A percentile compares a stretch with the other conserved stretches of the same genome.
These are phyloP conservation scores for Candida boleticola DNA, from an alignment of 805 yeast species.

Conservation along the genomic window DNA sequence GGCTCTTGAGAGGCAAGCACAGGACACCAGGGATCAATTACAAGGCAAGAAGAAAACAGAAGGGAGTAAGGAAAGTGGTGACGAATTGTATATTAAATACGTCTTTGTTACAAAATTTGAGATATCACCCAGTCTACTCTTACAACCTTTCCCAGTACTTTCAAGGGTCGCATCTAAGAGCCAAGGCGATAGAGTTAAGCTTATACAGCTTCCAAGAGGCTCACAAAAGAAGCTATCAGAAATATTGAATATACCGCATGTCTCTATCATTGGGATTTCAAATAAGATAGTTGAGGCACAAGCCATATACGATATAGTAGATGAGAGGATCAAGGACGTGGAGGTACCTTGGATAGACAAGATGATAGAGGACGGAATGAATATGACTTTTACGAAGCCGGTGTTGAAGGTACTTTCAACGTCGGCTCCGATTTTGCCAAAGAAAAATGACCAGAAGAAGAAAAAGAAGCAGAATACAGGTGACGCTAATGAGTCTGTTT, in stretches of 20 bases:
- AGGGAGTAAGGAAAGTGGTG: conserved; percentile 1
- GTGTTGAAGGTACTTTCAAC: conserved; percentile 45
- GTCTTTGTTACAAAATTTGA: conserved; percentile 65
- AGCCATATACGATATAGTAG: conserved; percentile 26
- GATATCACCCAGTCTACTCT: conserved; percentile 46
- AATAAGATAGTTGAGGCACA: conserved; percentile 25
- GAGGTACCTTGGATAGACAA: conserved; percentile 46
- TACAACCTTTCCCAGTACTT: conserved; percentile 58
- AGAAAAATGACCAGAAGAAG: conserved; percentile 19
- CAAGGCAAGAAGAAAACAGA: conserved; percentile 6
- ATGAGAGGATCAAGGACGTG: conserved; percentile 32
- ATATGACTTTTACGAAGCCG: conserved; percentile 25
- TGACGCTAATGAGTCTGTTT: too few species aligned
- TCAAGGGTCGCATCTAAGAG: conserved; percentile 43
- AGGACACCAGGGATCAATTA: conserved; percentile 11
- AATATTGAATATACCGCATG: conserved; percentile 24
- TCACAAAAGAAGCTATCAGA: conserved; percentile 28
- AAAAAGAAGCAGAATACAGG: too few species aligned
- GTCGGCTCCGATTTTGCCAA: conserved; percentile 41
- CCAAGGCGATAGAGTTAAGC: conserved; percentile 38
- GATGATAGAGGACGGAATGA: conserved; percentile 16
- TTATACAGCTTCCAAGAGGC: conserved; percentile 60
- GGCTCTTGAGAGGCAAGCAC: conserved; percentile 45
- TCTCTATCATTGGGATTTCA: conserved; percentile 34
- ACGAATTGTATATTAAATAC: conserved; percentile 24